Base-by-base conservation (phyloP, 306 rosid species). In the Abrus pulchellus region DNA sequence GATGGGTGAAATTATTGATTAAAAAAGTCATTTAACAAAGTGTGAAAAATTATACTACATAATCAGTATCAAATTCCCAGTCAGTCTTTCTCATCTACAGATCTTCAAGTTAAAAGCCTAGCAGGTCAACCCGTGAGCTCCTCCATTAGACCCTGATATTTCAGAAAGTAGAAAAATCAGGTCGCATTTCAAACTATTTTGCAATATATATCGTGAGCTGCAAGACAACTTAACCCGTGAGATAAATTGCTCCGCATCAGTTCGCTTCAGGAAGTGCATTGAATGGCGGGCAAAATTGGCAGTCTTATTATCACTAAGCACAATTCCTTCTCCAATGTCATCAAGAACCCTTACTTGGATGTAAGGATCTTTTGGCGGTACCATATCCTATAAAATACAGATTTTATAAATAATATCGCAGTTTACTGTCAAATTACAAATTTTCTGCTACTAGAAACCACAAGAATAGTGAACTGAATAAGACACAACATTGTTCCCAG, bases 341-440 rank as follows among this genome's bases (percentile, higher is more conserved):
- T 94, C 93, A 14, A 94, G 92, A 33, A 94, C 97, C 77, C 99
- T 88, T 80, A 94, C 97, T 85, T 93, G 85, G 83, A 94, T 91
- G 76, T 87, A 94, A 48, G 99, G 97, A 83, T 94, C 99, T 81
- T 94, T 94, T 30, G 97, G 99, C 8, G 99, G 99, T 65, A 94
- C 95, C 97, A 93, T 90, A 82, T 94, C 99, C 99, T 94, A 84
- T 69, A 79, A 86, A 87, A 78, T 79, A 52, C 81, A 75, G 48
- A 59, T 79, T 74, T 71, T 5, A 32, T 61, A 36, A 69, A 33
- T 76, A 6, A 68, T 61, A 41, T 1, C 69, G 79, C 56, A 20
- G 30, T 66, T 70, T 45, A 73, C 62, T 33, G 29, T 43, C 30
- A 74, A 20, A 73, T 68, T 13, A 10, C 40, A 50, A 45, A 49